Conservation (phyloP, 495 filamentous ascomycete species). For the Podospora comata region DNA sequence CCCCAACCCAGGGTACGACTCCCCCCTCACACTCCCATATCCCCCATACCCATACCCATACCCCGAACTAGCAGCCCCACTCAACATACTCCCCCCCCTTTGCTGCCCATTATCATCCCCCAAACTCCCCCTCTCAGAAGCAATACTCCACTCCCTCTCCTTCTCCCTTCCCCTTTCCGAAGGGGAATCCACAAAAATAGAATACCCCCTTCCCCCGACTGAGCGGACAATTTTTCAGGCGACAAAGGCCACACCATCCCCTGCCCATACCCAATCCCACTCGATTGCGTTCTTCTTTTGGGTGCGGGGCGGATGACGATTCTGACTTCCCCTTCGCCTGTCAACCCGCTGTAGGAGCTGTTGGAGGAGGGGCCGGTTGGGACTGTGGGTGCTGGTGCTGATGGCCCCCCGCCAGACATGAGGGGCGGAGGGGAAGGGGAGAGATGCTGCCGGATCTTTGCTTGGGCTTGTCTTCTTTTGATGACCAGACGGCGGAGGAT, state of each 20-base stretch:
- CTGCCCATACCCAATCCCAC: not conserved
- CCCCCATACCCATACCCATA: not conserved
- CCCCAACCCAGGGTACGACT: conserved; percentile 2
- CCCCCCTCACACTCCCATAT: not conserved
- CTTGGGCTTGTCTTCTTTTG: conserved; percentile 17
- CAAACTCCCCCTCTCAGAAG: conserved; percentile 2
- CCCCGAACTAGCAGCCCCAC: not conserved
- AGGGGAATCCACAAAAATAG: not conserved
- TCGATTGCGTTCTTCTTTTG: not conserved
- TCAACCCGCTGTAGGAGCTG: conserved; percentile 14
- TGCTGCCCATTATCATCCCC: not conserved
- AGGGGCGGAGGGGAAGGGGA: conserved; percentile 6
- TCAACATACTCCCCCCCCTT: not conserved
- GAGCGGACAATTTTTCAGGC: not conserved
- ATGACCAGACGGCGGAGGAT: conserved; percentile 27
- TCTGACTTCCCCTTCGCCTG: conserved; percentile 29
- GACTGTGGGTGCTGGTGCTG: conserved; percentile 8
- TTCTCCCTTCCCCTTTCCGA: not conserved
- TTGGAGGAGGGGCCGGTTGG: conserved; percentile 8
- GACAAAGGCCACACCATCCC: conserved; percentile 6
- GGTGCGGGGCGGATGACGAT: conserved; percentile 31
- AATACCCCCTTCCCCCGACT: not conserved
- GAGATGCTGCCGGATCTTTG: conserved; percentile 24
- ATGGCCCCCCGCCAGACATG: not conserved
- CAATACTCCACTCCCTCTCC: conserved; percentile 2